Evolutionary conservation across 345 rosid genomes (phyloP).

Genomic region (Arabidopsis thaliana): TAIR10.1 NC_003070.9:24161001-24161500

Average conservation of each 20-base stretch:
- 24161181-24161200: slow-evolving; percentile 22
- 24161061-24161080: slow-evolving; percentile 98
- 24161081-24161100: slow-evolving; percentile 96
- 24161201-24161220: slow-evolving; percentile 25
- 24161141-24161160: slow-evolving; percentile 93
- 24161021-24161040: slow-evolving; percentile 92
- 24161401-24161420: slow-evolving; percentile 91
- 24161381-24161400: slow-evolving; percentile 95
- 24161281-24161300: slow-evolving; percentile 87
- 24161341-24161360: slow-evolving; percentile 86
- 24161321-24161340: slow-evolving; percentile 98
- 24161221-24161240: slow-evolving; percentile 8
- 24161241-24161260: background rate
- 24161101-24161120: slow-evolving; percentile 82
- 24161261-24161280: slow-evolving; percentile 19
- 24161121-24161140: slow-evolving; percentile 99
- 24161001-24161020: slow-evolving; percentile 79
- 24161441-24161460: slow-evolving; percentile 10
- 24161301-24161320: slow-evolving; percentile 91
- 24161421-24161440: slow-evolving; percentile 96
- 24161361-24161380: slow-evolving; percentile 91
- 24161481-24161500: slow-evolving; percentile 8
- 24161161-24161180: slow-evolving; percentile 51
- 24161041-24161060: slow-evolving; percentile 95
- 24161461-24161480: slow-evolving; percentile 17